Evolutionary conservation across 257 asterid genomes (phyloP).

Genomic region (Ocimum tenuiflorum): DNA sequence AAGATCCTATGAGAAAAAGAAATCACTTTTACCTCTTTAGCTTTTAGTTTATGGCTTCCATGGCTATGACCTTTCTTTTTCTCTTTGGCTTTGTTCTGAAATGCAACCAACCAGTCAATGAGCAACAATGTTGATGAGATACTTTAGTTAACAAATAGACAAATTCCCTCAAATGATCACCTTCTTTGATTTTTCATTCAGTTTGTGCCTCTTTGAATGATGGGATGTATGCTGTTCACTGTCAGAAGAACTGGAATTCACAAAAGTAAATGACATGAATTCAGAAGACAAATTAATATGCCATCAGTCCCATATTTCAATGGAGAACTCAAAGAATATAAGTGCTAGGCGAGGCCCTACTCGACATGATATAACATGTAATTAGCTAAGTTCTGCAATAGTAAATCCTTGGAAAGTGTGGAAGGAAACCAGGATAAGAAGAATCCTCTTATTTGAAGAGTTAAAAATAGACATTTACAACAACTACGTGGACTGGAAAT

Average conservation of each 20-base stretch:
- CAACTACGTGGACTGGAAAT: neutral
- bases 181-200: constrained; percentile 59
- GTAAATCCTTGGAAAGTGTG: neutral
- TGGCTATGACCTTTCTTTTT: constrained; percentile 55
- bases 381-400: neutral
- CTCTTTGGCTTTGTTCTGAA: constrained; percentile 62
- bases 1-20: constrained; percentile 13
- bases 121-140: constrained; percentile 9
- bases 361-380: neutral
- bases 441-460: neutral
- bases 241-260: constrained; percentile 55
- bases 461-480: neutral
- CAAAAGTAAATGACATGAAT: constrained; percentile 9
- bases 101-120: constrained; percentile 23
- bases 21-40: constrained; percentile 62
- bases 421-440: neutral
- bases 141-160: neutral
- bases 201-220: constrained; percentile 60
- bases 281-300: neutral
- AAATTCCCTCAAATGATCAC: constrained; percentile 23
- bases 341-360: neutral
- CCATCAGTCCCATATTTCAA: no score
- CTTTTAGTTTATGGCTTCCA: constrained; percentile 60
- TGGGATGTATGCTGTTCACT: constrained; percentile 52
- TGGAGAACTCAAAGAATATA: neutral